Evolutionary conservation across 345 rosid species (phyloP).

Genomic region (Moricandia moricandioides): DNA sequence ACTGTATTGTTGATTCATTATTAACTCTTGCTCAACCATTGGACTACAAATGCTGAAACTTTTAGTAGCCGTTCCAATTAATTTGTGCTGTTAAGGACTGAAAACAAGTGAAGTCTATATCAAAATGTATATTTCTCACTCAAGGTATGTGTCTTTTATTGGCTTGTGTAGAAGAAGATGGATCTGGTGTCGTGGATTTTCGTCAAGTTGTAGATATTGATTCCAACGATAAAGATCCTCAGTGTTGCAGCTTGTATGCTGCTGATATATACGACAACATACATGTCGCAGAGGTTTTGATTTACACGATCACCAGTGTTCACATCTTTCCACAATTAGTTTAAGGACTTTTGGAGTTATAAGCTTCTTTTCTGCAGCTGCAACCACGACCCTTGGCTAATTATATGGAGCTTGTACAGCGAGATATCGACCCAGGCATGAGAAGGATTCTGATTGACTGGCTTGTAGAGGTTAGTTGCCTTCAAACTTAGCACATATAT

Average conservation of each 20-base stretch:
- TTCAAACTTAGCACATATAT: neutral
- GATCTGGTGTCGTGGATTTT: slow-evolving; percentile 29
- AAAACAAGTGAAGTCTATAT: neutral
- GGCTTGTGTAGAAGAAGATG: slow-evolving; percentile 51
- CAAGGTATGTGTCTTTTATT: slow-evolving; percentile 12
- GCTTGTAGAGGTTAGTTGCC: slow-evolving; percentile 81
- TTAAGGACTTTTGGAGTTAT: neutral
- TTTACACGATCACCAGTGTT: slow-evolving; percentile 16
- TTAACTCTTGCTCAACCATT: too few relatives aligned
- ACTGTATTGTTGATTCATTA: neutral
- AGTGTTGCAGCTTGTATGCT: slow-evolving; percentile 69
- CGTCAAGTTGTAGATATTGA: slow-evolving; percentile 64
- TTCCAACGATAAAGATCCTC: slow-evolving; percentile 65
- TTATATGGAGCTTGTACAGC: slow-evolving; percentile 76
- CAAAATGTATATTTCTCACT: neutral
- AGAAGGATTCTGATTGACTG: slow-evolving; percentile 83
- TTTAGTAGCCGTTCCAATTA: neutral
- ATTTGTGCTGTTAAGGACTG: neutral
- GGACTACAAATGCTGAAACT: too few relatives aligned
- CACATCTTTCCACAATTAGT: slow-evolving; percentile 10
- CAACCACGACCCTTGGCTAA: slow-evolving; percentile 64
- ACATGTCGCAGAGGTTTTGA: slow-evolving; percentile 72
- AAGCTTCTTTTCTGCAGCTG: slow-evolving; percentile 48
- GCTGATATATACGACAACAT: slow-evolving; percentile 59
- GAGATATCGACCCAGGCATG: slow-evolving; percentile 72